Evolutionary conservation across 31 red algal species (phyloP), one percentile per base, ranked within the genome.

Genomic region (Porphyra umbilicalis): DNA sequence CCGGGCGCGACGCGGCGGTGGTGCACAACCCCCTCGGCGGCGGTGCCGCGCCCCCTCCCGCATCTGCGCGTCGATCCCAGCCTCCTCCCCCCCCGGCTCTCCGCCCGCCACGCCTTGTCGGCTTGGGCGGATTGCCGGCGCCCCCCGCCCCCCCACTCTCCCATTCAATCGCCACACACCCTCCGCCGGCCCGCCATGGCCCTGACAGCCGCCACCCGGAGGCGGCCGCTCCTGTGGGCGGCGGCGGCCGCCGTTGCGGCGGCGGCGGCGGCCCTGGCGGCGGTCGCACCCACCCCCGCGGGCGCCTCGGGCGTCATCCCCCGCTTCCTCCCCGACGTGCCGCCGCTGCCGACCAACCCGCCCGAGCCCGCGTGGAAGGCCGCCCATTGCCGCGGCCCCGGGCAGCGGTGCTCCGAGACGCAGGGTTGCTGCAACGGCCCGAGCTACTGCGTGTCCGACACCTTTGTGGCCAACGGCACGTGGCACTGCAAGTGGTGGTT

Each of bases 401-500:
- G 57, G 25, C 25, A 71, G 57, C 57, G 57, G 25, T 71, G 57
- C 57, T 71, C 57, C 25, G 4, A 1, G 11, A n/a, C 57, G 11
- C 57, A 71, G 14, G 13, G 6, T 1, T 71, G 57, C 57, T 71
- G 57, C 57, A 71, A 71, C 25, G 57, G 57, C 11, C 20, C 6
- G 6, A 0, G 0, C 11, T 71, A n/a, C 30, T 71, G 57, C 30
- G 57, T 71, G 57, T 71, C 57, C 25, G 57, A 71, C 25, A 71
- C 57, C 25, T 71, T 71, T 71, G 57, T 71, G 25, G 57, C 57
- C 57, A 71, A 71, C 57, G 57, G 57, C 57, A 71, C 57, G 57
- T 71, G 57, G 57, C 57, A 71, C 57, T 71, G 57, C 57, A 71
- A 71, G 57, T 71, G 57, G 57, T 71, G 57, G 57, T 71, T 71